Base-by-base conservation (phyloP, 805 yeast species). In the Wickerhamomyces chambardii region DNA sequence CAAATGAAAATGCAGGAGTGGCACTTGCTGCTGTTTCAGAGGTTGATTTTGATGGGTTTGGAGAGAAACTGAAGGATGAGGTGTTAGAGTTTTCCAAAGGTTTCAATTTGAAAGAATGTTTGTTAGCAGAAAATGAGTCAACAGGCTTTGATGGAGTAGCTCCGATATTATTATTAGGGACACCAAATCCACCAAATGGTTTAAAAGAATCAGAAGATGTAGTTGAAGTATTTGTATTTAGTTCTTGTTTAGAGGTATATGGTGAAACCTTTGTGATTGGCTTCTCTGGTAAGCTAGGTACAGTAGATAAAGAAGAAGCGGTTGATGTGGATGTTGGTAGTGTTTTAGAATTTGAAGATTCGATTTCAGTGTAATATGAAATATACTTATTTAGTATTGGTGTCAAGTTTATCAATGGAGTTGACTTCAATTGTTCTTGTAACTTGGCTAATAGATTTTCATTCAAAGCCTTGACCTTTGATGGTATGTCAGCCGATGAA, bases 381-480 rank as follows among this genome's bases (percentile, higher is more conserved):
- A 63, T 60, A 51, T 84, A 84, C 51, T 78, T 80, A n/a, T 58
- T 56, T 14, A 76, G 64, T 12, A 76, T 58, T 14, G 75, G 65
- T 0, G 72, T 59, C 43, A 82, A 69, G 45, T 80, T 73, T 2
- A 73, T 75, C 11, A 72, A 58, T 2, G 78, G 68, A 41, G 72
- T 70, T 6, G 59, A 53, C 1, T 43, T 38, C 19, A 70, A 53
- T 10, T 67, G 56, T 18, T 59, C 53, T 29, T 58, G 58, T 24
- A 84, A 51, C 22, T 76, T 64, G 14, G 64, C 64, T 22, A 67
- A 56, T 45, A 84, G 78, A 36, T 67, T 73, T 9, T 68, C 66
- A 51, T 83, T 83, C 49, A 84, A 61, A 1, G 94, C 89, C 46
- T 69, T 74, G 28, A 78, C 48, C 48, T 75, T 75, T 14, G 64